Conservation (phyloP, 306 rosid genomes). For the Quercus glauca region DNA sequence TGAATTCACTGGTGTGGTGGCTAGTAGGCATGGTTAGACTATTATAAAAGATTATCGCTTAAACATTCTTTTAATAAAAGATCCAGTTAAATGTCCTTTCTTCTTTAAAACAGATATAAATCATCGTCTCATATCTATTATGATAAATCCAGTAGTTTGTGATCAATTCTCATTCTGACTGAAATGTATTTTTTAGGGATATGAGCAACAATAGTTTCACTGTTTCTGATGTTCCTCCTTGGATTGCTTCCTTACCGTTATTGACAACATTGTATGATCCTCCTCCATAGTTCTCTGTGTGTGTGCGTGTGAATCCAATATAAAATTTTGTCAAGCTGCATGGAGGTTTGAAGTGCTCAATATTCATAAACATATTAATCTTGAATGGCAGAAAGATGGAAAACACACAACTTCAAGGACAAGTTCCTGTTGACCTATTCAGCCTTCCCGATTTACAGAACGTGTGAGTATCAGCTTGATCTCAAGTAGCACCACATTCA, state of each 20-base stretch:
- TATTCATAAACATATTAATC: background rate
- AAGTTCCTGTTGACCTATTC: slow-evolving; percentile 28
- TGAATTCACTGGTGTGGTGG: background rate
- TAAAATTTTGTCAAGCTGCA: background rate
- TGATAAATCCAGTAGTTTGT: background rate
- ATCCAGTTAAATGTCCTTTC: background rate
- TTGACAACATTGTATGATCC: slow-evolving; percentile 58
- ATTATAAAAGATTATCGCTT: background rate
- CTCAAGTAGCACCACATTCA: background rate
- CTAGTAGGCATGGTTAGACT: background rate
- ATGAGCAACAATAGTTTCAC: slow-evolving; percentile 58
- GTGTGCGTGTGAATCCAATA: background rate
- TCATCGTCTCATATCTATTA: background rate
- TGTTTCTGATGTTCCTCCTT: slow-evolving; percentile 43
- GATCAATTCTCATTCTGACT: background rate
- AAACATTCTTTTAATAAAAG: too few relatives aligned
- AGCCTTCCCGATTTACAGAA: slow-evolving; percentile 21
- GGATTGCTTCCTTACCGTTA: slow-evolving; percentile 37
- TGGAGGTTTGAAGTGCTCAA: background rate
- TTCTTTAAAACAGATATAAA: background rate
- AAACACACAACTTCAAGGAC: slow-evolving; percentile 23
- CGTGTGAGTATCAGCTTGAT: slow-evolving; percentile 29
- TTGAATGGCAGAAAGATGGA: slow-evolving; percentile 29
- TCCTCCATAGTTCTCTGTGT: background rate
- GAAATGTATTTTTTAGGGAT: slow-evolving; percentile 40